Conservation (phyloP, 768 basidiomycete species). For the Gymnopilus junonius region DNA sequence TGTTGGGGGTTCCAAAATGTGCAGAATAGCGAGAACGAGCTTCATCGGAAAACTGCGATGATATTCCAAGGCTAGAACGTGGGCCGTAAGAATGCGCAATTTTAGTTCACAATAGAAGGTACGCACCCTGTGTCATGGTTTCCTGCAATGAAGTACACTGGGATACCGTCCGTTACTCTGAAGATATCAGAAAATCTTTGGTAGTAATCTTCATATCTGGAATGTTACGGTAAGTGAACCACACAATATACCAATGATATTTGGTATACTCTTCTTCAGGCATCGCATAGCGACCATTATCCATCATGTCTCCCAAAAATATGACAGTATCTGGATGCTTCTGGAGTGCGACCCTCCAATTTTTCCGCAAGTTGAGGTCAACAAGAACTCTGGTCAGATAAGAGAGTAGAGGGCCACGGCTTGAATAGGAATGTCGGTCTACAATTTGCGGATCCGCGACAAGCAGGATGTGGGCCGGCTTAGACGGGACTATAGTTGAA, state of each 20-base stretch:
- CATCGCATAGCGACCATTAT: constrained; percentile 74
- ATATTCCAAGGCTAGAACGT: constrained; percentile 54
- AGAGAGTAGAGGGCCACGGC: constrained; percentile 55
- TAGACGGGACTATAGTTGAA: constrained; percentile 23
- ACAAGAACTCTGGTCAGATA: constrained; percentile 67
- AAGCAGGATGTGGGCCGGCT: constrained; percentile 65
- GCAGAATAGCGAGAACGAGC: constrained; percentile 62
- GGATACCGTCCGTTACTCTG: constrained; percentile 45
- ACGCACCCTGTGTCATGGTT: constrained; percentile 88
- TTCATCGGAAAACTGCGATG: constrained; percentile 47
- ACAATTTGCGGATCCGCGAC: constrained; percentile 90
- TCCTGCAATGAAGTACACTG: constrained; percentile 79
- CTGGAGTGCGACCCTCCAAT: constrained; percentile 70
- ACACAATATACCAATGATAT: neutral
- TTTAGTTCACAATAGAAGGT: neutral
- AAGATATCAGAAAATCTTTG: constrained; percentile 76
- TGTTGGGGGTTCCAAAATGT: constrained; percentile 79
- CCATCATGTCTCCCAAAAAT: constrained; percentile 94
- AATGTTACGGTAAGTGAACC: neutral
- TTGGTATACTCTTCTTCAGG: constrained; percentile 65
- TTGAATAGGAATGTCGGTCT: constrained; percentile 75
- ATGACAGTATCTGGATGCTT: constrained; percentile 73
- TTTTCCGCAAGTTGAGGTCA: constrained; percentile 85
- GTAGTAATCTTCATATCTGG: constrained; percentile 77
- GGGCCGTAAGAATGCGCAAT: constrained; percentile 22